These are phyloP conservation scores for Orbilia ellipsospora DNA, from an alignment of 2,329 filamentous ascomycete genomes.

Conservation along the genomic window DNA sequence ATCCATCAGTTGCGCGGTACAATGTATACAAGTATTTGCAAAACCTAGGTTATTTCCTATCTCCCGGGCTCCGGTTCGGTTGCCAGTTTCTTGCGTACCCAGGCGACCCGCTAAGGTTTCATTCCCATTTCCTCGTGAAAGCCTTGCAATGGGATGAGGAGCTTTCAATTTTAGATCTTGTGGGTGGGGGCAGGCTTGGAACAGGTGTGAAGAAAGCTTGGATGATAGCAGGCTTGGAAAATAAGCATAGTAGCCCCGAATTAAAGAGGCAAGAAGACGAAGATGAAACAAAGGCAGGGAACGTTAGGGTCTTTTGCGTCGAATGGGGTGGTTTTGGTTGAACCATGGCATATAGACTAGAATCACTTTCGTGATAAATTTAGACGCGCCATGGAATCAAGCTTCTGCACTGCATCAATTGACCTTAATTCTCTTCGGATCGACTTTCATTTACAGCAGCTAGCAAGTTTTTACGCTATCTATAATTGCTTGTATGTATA, in stretches of 20 bases:
- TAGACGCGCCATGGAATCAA: too few species aligned
- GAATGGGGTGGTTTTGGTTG: conserved; percentile 85
- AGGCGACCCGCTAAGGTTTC: conserved; percentile 91
- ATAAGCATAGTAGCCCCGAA: conserved; percentile 14
- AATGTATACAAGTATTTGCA: conserved; percentile 85
- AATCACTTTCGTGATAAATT: not conserved
- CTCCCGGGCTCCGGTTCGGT: conserved; percentile 91
- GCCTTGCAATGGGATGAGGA: conserved; percentile 87
- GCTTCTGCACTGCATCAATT: too few species aligned
- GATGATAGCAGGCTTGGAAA: conserved; percentile 77
- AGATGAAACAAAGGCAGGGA: conserved; percentile 60
- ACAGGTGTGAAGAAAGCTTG: conserved; percentile 98
- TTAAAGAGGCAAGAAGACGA: not conserved
- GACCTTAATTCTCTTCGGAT: too few species aligned
- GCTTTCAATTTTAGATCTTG: conserved; percentile 83
- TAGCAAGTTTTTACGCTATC: too few species aligned
- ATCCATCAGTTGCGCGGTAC: conserved; percentile 67
- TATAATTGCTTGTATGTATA: too few species aligned
- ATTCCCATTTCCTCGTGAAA: conserved; percentile 92
- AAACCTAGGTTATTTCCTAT: conserved; percentile 81
- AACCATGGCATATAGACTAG: not conserved
- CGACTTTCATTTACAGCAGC: too few species aligned
- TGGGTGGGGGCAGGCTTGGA: conserved; percentile 85
- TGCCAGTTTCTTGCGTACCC: conserved; percentile 95
- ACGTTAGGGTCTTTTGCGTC: conserved; percentile 80